Percentiles rank a stretch among this genome's conserved stretches.
Evolutionary conservation across 768 basidiomycete species (phyloP).

Genomic region (Infundibulicybe gibba): DNA sequence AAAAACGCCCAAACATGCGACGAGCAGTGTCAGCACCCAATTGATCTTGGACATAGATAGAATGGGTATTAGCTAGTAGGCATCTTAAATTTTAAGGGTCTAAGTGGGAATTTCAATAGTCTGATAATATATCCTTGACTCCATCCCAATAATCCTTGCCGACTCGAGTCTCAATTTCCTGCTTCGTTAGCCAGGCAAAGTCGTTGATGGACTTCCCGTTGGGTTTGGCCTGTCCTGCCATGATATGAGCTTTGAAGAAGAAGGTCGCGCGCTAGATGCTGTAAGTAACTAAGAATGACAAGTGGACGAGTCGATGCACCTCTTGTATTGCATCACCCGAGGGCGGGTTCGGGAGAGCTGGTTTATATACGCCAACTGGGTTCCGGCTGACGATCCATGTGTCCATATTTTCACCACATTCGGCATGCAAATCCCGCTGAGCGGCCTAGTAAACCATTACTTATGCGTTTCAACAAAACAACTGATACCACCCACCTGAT

Average conservation of each 20-base stretch:
- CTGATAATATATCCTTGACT: slow-evolving; percentile 79
- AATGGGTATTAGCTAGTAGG: neutral
- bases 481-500: slow-evolving; percentile 52
- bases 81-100: slow-evolving; percentile 3
- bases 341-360: slow-evolving; percentile 27
- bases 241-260: slow-evolving; percentile 92
- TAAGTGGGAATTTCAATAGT: slow-evolving; percentile 34
- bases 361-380: slow-evolving; percentile 78
- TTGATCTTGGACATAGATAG: slow-evolving; percentile 14
- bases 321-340: slow-evolving; percentile 25
- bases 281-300: neutral
- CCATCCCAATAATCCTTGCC: slow-evolving; percentile 69
- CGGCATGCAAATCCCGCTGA: slow-evolving; percentile 59
- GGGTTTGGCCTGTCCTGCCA: slow-evolving; percentile 80
- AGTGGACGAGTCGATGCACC: slow-evolving; percentile 23
- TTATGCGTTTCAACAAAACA: neutral
- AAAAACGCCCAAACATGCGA: slow-evolving; percentile 49
- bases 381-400: slow-evolving; percentile 91
- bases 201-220: slow-evolving; percentile 53
- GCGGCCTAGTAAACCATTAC: slow-evolving; percentile 52
- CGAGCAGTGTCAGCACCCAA: slow-evolving; percentile 53
- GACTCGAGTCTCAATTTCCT: slow-evolving; percentile 79
- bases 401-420: slow-evolving; percentile 84
- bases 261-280: slow-evolving; percentile 66
- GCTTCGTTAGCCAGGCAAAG: slow-evolving; percentile 93